Evolutionary conservation across 108 stramenopile species (phyloP), one percentile per base, ranked within the genome.

Genomic region (Nitzschia sp.): DNA sequence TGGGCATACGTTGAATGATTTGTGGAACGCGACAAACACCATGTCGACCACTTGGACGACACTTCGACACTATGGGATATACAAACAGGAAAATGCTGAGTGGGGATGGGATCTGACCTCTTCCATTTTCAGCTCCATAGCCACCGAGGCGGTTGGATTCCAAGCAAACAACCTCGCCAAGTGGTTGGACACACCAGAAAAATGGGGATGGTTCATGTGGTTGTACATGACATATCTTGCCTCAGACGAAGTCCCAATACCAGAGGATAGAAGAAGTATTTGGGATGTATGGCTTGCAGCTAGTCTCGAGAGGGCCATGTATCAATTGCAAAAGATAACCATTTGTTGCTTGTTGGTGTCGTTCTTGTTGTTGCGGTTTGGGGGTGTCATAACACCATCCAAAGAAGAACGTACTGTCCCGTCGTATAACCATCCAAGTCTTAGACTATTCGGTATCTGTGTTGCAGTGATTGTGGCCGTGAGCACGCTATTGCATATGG

Each of bases 41-140:
- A 75, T 51, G 59, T 17, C 42, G 20, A 26, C 22, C 6, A 7
- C 41, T 15, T 69, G 63, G 59, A 48, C 26, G 11, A 15, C 40
- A 9, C 19, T 75, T 12, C 57, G 58, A 15, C 19, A 54, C 10
- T 57, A 69, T 20, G 67, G 73, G 7, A 20, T 75, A 9, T 75
- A 75, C 51, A 61, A 62, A 53, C 60, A 29, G 56, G 43, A 19
- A n/a, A 22, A 8, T 81, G n/a, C n/a, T n/a, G n/a, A n/a, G n/a
- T n/a, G 80, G 80, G 80, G 80, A 26, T 39, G 39, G n/a, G 76
- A 77, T 25, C 77, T 65, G 43, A n/a, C 73, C 14, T 29, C 65
- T 40, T 38, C 37, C 20, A 20, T 55, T 7, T 67, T 40, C 20
- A 76, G 63, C 51, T 54, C 76, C 9, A 69, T 81, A 29, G 65